phyloP scores from a whole-genome alignment of 192 early-diverging fungal genomes.

The Backusella circina region DNA sequence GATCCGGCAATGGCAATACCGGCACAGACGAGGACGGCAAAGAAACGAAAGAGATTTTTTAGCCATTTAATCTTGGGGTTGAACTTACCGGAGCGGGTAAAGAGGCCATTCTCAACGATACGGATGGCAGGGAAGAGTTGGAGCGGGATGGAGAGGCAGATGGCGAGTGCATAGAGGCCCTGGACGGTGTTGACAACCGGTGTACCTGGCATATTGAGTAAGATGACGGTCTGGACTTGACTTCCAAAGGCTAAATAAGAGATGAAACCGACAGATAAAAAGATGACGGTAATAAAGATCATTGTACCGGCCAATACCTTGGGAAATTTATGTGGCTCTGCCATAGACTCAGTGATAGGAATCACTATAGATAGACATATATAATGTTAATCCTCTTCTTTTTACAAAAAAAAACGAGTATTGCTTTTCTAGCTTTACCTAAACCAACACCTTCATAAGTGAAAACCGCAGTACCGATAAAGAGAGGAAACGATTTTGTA shows the following conservation, averaged over 20 bases:
- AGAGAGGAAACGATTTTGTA: constrained; percentile 74
- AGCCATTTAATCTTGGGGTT: constrained; percentile 79
- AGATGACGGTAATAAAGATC: constrained; percentile 74
- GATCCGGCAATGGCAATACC: constrained; percentile 73
- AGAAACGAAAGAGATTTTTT: constrained; percentile 77
- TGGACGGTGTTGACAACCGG: constrained; percentile 71
- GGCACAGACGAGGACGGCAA: constrained; percentile 65
- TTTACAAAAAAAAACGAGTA: neutral
- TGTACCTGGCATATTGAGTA: constrained; percentile 80
- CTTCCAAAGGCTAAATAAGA: constrained; percentile 87
- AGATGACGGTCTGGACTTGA: constrained; percentile 80
- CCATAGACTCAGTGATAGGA: constrained; percentile 87
- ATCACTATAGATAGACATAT: constrained; percentile 45
- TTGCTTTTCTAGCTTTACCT: constrained; percentile 33
- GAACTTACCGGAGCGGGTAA: constrained; percentile 78
- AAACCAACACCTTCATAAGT: constrained; percentile 86
- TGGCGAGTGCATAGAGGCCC: constrained; percentile 86
- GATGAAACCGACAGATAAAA: constrained; percentile 75
- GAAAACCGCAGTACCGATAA: constrained; percentile 94
- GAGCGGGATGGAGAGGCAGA: constrained; percentile 90
- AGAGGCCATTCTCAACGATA: constrained; percentile 88
- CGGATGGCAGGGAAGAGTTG: constrained; percentile 91
- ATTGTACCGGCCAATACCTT: constrained; percentile 77
- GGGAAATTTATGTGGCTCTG: constrained; percentile 85
- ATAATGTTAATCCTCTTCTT: too few relatives aligned